Base-by-base conservation (phyloP, 192 early-diverging fungal genomes). In the Entrophospora sp. region DNA sequence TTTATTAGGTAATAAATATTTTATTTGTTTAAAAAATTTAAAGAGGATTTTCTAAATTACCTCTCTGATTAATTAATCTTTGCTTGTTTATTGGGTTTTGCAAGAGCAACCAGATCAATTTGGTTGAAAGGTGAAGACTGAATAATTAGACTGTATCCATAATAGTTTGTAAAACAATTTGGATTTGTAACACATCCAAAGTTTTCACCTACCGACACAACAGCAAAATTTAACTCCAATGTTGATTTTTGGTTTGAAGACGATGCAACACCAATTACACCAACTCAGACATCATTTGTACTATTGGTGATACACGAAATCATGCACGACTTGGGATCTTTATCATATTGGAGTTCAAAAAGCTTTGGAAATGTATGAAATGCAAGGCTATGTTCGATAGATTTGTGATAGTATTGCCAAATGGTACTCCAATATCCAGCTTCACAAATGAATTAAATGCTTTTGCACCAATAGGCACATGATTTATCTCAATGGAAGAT, bases 251-350 rank as follows among this genome's bases (percentile, higher is more conserved):
- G 61, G 16, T 75, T 77, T 53, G 42, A 62, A 2, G 59, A 69
- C 9, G 58, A 38, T 13, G 28, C 4, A 31, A 3, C 3, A 16
- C 9, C 43, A 4, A 72, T 69, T 27, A 43, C 0, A 20, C 9
- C 7, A n/a, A 58, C 64, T 65, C 70, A 77, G 58, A 55, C 44
- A 2, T 73, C 74, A 38, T 66, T 77, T 30, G 31, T 67, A n/a
- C 57, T 45, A 31, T 69, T 67, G 2, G 52, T 75, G 12, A 4
- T 74, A 9, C 76, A 77, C 18, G 76, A 77, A 30, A 30, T 72
- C 16, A 59, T 75, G 7, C 76, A 77, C 56, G 76, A 73, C 2
- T 68, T 77, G 22, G 76, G 76, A 42, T 75, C 75, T 37, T 24
- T 63, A 27, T 73, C 71, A 5, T 40, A 32, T 16, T 73, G 71